Evolutionary conservation across 805 yeast species (phyloP).

Genomic region (Candida silvatica): DNA sequence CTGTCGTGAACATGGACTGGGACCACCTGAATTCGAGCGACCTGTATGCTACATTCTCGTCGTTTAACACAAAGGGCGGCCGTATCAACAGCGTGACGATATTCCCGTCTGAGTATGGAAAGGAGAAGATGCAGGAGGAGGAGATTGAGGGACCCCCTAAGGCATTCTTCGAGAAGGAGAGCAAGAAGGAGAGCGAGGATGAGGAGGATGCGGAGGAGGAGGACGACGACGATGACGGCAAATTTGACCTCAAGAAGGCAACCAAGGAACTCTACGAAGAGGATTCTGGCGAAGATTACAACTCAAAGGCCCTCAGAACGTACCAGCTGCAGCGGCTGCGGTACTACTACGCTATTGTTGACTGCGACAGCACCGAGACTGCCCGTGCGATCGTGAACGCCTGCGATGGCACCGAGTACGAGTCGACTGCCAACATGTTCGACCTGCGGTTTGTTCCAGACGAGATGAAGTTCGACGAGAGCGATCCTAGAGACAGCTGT

Average conservation of each 20-base stretch:
- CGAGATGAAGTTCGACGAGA: conserved; percentile 75
- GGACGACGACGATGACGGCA: conserved; percentile 34
- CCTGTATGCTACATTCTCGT: conserved; percentile 77
- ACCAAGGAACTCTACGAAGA: conserved; percentile 59
- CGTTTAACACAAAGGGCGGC: conserved; percentile 77
- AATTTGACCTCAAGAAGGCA: conserved; percentile 42
- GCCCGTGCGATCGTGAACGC: conserved; percentile 71
- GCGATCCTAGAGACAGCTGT: conserved; percentile 65
- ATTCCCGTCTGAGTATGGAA: conserved; percentile 89
- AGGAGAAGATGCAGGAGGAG: conserved; percentile 83
- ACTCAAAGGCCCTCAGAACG: conserved; percentile 72
- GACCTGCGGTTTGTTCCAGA: conserved; percentile 92
- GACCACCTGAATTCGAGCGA: conserved; percentile 86
- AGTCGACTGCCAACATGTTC: conserved; percentile 89
- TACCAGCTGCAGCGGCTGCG: conserved; percentile 90
- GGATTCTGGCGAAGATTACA: conserved; percentile 75
- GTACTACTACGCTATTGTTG: conserved; percentile 87
- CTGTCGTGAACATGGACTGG: conserved; percentile 97
- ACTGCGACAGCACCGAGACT: conserved; percentile 66
- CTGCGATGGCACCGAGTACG: conserved; percentile 94
- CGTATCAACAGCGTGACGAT: conserved; percentile 59
- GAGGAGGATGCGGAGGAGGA: conserved; percentile 33
- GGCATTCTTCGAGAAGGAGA: conserved; percentile 57
- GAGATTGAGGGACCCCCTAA: conserved; percentile 89
- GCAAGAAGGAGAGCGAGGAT: conserved; percentile 25